A percentile compares a stretch with the other conserved stretches of the same genome.
Evolutionary conservation across 2,329 filamentous ascomycete species (phyloP).

Genomic region (Nemania abortiva): DNA sequence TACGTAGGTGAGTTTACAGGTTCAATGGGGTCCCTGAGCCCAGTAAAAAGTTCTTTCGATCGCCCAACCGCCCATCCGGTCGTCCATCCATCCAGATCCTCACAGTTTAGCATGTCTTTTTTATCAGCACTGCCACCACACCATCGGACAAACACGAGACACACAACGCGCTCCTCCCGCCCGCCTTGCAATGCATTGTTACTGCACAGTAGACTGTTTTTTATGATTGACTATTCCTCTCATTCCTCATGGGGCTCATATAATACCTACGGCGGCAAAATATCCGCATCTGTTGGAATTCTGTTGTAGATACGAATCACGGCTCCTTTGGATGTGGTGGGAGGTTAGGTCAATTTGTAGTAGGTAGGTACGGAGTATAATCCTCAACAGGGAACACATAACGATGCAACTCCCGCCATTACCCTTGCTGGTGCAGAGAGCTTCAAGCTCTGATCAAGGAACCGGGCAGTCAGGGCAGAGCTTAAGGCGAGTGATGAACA

Average conservation of each 20-base stretch:
- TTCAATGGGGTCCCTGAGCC: background rate
- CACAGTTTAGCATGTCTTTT: conserved; percentile 28
- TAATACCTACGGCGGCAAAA: background rate
- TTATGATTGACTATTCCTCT: no score
- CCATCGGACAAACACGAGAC: conserved; percentile 36
- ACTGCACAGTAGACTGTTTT: no score
- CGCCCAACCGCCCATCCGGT: background rate
- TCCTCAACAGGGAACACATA: background rate
- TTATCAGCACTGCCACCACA: conserved; percentile 40
- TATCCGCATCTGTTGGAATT: background rate
- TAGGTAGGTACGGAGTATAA: background rate
- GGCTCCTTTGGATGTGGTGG: background rate
- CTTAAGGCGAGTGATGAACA: conserved; percentile 9
- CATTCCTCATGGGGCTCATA: no score
- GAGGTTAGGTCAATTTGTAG: background rate
- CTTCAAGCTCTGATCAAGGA: conserved; percentile 17
- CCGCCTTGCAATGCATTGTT: conserved; percentile 1
- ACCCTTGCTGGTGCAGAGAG: conserved; percentile 13
- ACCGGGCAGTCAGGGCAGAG: conserved; percentile 3
- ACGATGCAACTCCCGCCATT: conserved; percentile 16
- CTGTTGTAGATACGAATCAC: background rate
- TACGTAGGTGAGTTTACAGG: background rate
- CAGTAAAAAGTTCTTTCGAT: conserved; percentile 23
- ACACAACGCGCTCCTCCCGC: conserved; percentile 12
- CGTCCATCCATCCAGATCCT: conserved; percentile 13